Base-by-base conservation (phyloP, 2,329 filamentous ascomycete species). In the Diaporthe aspalathi region DNA sequence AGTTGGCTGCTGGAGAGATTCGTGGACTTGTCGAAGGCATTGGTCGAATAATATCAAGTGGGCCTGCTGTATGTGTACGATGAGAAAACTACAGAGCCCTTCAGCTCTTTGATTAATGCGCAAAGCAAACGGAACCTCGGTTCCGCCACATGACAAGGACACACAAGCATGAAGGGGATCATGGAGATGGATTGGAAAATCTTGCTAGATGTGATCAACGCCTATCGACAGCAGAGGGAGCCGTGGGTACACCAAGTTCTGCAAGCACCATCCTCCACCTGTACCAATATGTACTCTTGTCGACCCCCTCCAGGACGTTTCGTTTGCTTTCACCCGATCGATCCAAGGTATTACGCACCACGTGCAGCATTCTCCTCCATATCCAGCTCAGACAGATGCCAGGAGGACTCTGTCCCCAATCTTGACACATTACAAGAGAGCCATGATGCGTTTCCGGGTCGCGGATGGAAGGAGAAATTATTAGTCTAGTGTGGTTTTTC, bases 401-500 rank as follows among this genome's bases (percentile, higher is more conserved):
- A 60, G 67, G 16, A 65, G 38, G 56, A 68, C 22, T 38, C 60
- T 7, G 43, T 50, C 60, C 29, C 17, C 60, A 38, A 50, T 56
- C 54, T 45, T 70, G 35, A 60, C 67, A 70, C 29, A 68, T 73
- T 52, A 67, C 24, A 67, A 40, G 29, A 53, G 43, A 68, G n/a
- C 43, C 67, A 56, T 57, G 38, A 35, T 54, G 27, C 27, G 53
- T 32, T 54, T 67, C 62, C 53, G 43, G 65, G 54, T 68, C 50
- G 52, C 65, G 38, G 43, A 77, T 74, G 78, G 78, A 77, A 78
- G 78, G 76, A 77, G 76, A 79, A 78, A 78, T 76, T 83, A 83
- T 84, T 84, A 84, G 80, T 83, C 82, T 84, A 84, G 77, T 76
- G 77, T 74, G 78, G 70, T 67, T 71, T 60, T 72, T 73, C 35